Evolutionary conservation across 345 rosid genomes (phyloP).

Genomic region (Corchorus capsularis): DNA sequence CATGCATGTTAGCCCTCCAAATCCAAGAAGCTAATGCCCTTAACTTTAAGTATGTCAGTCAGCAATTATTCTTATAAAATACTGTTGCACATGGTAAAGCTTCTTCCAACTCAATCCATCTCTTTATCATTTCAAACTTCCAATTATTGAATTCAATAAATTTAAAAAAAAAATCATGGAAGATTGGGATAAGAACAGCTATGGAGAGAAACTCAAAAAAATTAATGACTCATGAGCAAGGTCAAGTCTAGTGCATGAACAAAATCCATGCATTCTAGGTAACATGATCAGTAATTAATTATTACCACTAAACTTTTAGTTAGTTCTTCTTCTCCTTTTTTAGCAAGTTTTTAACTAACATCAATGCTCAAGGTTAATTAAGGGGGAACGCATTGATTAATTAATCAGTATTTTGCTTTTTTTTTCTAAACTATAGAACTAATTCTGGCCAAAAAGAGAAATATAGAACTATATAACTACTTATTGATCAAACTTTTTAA

Average conservation of each 20-base stretch:
- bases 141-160: not conserved
- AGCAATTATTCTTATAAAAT: not conserved
- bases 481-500: too few species aligned
- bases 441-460: too few species aligned
- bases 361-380: not conserved
- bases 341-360: not conserved
- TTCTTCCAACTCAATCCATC: slow-evolving; percentile 11
- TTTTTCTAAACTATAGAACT: not conserved
- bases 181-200: not conserved
- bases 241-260: not conserved
- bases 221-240: not conserved
- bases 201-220: not conserved
- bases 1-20: not conserved
- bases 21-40: slow-evolving; percentile 10
- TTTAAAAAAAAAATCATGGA: not conserved
- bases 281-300: too few species aligned
- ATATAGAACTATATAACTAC: too few species aligned
- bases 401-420: not conserved
- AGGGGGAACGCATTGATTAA: not conserved
- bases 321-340: not conserved
- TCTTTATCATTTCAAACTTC: not conserved
- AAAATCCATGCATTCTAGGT: not conserved
- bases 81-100: slow-evolving; percentile 20
- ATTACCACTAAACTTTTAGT: not conserved
- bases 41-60: slow-evolving; percentile 12